A percentile compares a stretch with the other conserved stretches of the same genome.
Evolutionary conservation across 352 stramenopile genomes (phyloP).

Genomic region (Phytophthora melonis): DNA sequence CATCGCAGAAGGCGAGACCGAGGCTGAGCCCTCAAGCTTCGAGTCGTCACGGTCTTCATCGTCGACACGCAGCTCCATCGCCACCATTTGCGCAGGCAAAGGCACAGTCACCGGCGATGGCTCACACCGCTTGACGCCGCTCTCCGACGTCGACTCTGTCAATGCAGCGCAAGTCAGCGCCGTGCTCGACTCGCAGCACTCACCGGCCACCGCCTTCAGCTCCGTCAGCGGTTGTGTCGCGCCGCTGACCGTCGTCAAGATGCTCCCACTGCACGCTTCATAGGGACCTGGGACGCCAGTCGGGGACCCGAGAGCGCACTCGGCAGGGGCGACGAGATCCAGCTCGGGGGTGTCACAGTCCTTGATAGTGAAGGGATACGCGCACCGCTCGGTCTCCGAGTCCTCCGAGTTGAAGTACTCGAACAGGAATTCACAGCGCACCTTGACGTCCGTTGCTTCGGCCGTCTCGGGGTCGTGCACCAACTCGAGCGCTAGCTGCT

Average conservation of each 20-base stretch:
- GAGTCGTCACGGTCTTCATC: background rate
- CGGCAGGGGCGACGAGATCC: background rate
- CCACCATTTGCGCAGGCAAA: background rate
- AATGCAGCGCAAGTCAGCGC: slow-evolving; percentile 10
- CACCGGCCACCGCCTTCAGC: slow-evolving; percentile 3
- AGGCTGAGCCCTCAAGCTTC: background rate
- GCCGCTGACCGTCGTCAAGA: slow-evolving; percentile 13
- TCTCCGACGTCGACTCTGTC: background rate
- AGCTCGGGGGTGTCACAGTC: slow-evolving; percentile 19
- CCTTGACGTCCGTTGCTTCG: slow-evolving; percentile 15
- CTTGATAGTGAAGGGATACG: slow-evolving; percentile 19
- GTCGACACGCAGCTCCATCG: slow-evolving; percentile 10
- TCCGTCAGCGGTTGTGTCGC: slow-evolving; percentile 4
- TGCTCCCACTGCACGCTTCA: slow-evolving; percentile 17
- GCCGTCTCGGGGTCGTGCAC: slow-evolving; percentile 17
- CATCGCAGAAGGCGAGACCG: background rate
- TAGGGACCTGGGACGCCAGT: slow-evolving; percentile 8
- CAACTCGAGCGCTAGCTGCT: slow-evolving; percentile 22
- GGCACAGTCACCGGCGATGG: background rate
- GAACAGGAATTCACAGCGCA: slow-evolving; percentile 26
- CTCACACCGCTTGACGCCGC: slow-evolving; percentile 23
- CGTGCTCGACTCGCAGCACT: slow-evolving; percentile 21
- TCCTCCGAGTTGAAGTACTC: slow-evolving; percentile 14
- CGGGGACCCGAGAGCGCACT: slow-evolving; percentile 16
- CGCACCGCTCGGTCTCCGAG: slow-evolving; percentile 10